Evolutionary conservation across 2,329 filamentous ascomycete species (phyloP), one percentile per base, ranked within the genome.

Genomic region (Paecilomyces fulvus): DNA sequence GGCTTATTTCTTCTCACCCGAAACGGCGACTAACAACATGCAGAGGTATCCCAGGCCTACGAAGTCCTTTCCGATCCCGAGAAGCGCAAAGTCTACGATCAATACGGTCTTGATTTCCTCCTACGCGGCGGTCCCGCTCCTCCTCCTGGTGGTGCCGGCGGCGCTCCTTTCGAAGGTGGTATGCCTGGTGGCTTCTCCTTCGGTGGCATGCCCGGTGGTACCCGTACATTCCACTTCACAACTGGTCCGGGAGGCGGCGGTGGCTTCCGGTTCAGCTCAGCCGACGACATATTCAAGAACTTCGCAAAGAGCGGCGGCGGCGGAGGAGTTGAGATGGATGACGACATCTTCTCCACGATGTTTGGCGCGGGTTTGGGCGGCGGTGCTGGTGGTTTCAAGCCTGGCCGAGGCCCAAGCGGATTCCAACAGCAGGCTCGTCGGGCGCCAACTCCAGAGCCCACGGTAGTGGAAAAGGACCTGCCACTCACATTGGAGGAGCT

Each of bases 51-150:
- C 1, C 92, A 97, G 77, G 94, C 94, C 56, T 99, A 96, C 78
- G 94, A 99, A 77, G 95, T 99, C 65, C 85, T 99, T 2, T 95
- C 90, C 59, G 94, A 99, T 67, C 92, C 92, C 58, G 92, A 97
- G 71, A 99, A 97, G 77, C 88, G 94, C 67, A 94, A 95, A 74
- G 86, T 87, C 48, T 99, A 99, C 72, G 94, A 99, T 72, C 87
- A 92, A 70, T 96, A 87, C 73, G 94, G 94, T 60, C 86, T 97
- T 59, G 94, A 97, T 67, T 96, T 92, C 77, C 82, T 99, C 53
- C 80, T 95, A 30, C 87, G 88, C 52, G 92, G 92, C 52, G 91
- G 90, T 30, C 79, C 81, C 52, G 78, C 83, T 8, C 84, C 89
- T 31, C 83, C 88, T 9, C 77, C 81, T 30, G 82, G 87, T 7